These are phyloP conservation scores for Mortierella sp. DNA, from an alignment of 371 early-diverging fungal genomes.

Conservation along the genomic window DNA sequence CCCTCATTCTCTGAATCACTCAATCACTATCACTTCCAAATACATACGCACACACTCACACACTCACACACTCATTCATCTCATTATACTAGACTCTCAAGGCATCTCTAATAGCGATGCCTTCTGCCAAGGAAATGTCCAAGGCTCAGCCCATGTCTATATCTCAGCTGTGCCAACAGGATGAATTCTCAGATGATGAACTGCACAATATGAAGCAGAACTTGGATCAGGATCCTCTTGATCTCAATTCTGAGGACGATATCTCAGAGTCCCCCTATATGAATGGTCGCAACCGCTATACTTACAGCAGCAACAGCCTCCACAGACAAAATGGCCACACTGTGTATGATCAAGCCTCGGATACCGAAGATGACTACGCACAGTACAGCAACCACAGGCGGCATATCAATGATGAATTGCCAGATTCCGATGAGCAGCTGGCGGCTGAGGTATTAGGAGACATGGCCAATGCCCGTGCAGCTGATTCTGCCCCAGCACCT, in stretches of 20 bases:
- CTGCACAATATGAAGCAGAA: constrained; percentile 25
- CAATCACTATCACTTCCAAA: neutral
- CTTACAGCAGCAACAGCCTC: constrained; percentile 4
- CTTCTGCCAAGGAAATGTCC: constrained; percentile 44
- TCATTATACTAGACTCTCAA: neutral
- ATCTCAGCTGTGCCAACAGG: constrained; percentile 48
- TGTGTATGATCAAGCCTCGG: constrained; percentile 16
- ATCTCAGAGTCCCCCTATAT: constrained; percentile 7
- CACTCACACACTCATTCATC: neutral
- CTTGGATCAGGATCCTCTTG: constrained; percentile 33
- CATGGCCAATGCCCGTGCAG: constrained; percentile 59
- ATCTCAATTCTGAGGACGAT: constrained; percentile 30
- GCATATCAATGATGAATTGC: constrained; percentile 7
- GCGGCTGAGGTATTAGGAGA: constrained; percentile 79
- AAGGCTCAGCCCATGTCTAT: constrained; percentile 56
- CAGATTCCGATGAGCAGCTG: constrained; percentile 70
- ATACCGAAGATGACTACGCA: constrained; percentile 22
- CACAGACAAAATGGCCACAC: constrained; percentile 5
- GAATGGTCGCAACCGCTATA: neutral
- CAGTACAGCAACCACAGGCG: constrained; percentile 20
- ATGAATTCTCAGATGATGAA: constrained; percentile 22
- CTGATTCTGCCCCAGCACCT: neutral
- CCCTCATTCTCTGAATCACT: neutral
- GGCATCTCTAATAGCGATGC: constrained; percentile 30
- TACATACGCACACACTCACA: neutral